Conservation (phyloP, 2,329 filamentous ascomycete genomes). For the Xylaria multiplex region DNA sequence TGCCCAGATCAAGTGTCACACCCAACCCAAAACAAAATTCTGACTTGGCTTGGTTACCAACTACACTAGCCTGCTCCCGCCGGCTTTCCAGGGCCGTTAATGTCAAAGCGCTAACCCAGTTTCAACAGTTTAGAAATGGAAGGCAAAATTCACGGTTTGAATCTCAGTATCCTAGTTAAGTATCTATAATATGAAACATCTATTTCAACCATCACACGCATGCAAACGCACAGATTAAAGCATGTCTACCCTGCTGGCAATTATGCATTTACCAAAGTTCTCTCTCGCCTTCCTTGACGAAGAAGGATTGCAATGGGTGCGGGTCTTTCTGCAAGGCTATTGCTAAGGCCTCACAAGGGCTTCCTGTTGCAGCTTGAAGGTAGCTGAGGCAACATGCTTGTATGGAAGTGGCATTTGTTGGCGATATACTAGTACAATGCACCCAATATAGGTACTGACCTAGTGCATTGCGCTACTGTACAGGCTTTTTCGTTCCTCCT, state of each 20-base stretch:
- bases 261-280: no score
- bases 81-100: background rate
- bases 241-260: background rate
- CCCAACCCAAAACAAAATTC: background rate
- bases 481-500: no score
- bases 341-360: background rate
- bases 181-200: constrained; percentile 10
- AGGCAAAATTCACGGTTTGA: background rate
- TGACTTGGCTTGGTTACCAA: background rate
- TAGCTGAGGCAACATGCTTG: background rate
- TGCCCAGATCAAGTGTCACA: background rate
- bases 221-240: constrained; percentile 3
- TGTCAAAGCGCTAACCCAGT: constrained; percentile 9
- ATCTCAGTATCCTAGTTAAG: background rate
- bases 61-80: background rate
- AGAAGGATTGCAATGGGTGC: background rate
- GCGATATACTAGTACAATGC: no score
- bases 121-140: constrained; percentile 12
- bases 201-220: constrained; percentile 1
- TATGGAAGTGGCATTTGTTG: background rate
- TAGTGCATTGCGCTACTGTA: no score
- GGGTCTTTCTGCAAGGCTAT: background rate
- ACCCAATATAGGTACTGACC: no score
- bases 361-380: background rate
- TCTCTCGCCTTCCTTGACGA: background rate